Evolutionary conservation across 1,284 basidiomycete species (phyloP).

Genomic region (Rhodotorula sp.): DNA sequence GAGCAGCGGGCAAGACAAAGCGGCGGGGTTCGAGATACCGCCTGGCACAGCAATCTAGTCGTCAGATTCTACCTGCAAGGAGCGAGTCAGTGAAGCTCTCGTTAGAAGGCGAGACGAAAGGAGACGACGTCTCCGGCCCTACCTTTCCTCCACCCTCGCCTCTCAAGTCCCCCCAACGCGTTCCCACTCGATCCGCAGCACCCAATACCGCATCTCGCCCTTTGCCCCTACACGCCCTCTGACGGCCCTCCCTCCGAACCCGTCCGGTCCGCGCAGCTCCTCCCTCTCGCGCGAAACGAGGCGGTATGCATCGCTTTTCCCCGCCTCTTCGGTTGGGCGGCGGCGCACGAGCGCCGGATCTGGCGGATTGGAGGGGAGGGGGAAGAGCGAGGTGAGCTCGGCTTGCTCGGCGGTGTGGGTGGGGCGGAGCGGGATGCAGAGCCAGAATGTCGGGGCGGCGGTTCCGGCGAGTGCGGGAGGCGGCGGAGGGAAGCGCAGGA

Average conservation of each 20-base stretch:
- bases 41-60: too few species aligned
- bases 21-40: too few species aligned
- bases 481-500: conserved; percentile 58
- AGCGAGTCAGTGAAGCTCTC: too few species aligned
- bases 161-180: neutral
- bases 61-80: too few species aligned
- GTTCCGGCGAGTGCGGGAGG: conserved; percentile 67
- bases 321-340: neutral
- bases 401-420: conserved; percentile 65
- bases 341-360: neutral
- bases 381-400: conserved; percentile 63
- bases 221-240: neutral
- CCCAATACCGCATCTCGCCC: conserved; percentile 6
- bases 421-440: conserved; percentile 69
- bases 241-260: neutral
- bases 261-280: conserved; percentile 1
- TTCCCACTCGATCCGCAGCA: conserved; percentile 10
- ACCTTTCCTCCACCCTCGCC: too few species aligned
- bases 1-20: too few species aligned
- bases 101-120: too few species aligned
- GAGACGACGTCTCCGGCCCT: too few species aligned
- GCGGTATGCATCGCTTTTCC: neutral
- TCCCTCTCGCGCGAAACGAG: neutral
- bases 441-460: conserved; percentile 59
- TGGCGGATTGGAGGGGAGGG: conserved; percentile 10